These are phyloP conservation scores for Penicillium sp. DNA, from an alignment of 2,329 filamentous ascomycete genomes.

Conservation along the genomic window DNA sequence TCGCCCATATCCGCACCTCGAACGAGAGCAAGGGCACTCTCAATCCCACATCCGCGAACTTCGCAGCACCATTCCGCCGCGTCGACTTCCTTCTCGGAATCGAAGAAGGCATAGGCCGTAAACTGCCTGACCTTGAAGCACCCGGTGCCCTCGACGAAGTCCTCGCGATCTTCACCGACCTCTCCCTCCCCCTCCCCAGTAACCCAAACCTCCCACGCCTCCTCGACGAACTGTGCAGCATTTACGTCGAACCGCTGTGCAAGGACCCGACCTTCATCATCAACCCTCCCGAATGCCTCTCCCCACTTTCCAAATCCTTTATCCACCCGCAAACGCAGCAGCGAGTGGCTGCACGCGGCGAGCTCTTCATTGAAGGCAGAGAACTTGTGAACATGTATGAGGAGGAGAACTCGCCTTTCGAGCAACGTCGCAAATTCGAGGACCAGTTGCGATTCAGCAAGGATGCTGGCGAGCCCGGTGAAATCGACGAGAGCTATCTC, in stretches of 20 bases:
- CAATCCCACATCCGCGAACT: constrained; percentile 55
- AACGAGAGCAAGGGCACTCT: constrained; percentile 47
- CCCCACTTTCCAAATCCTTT: constrained; percentile 88
- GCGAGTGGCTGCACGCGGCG: constrained; percentile 75
- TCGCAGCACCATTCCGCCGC: constrained; percentile 60
- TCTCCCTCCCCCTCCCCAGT: constrained; percentile 52
- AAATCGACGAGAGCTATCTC: constrained; percentile 78
- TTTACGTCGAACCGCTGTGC: constrained; percentile 78
- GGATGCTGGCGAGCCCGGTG: constrained; percentile 50
- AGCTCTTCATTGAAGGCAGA: constrained; percentile 77
- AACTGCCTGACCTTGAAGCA: constrained; percentile 64
- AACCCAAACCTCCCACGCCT: constrained; percentile 66
- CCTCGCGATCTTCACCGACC: constrained; percentile 54
- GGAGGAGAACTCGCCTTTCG: constrained; percentile 91
- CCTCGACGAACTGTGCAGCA: constrained; percentile 76
- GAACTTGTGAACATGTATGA: constrained; percentile 98
- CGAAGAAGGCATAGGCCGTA: constrained; percentile 65
- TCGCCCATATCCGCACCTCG: constrained; percentile 51
- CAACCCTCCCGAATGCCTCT: constrained; percentile 86
- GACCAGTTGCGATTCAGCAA: constrained; percentile 55
- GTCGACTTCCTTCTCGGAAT: constrained; percentile 83
- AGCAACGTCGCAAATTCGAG: constrained; percentile 80
- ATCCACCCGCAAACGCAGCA: constrained; percentile 68
- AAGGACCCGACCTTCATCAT: constrained; percentile 78
- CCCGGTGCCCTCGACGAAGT: constrained; percentile 62